Percentiles rank a stretch among this genome's conserved stretches.
Evolutionary conservation across 148 eudicot species (phyloP).

Genomic region (Nyssa sinensis): DNA sequence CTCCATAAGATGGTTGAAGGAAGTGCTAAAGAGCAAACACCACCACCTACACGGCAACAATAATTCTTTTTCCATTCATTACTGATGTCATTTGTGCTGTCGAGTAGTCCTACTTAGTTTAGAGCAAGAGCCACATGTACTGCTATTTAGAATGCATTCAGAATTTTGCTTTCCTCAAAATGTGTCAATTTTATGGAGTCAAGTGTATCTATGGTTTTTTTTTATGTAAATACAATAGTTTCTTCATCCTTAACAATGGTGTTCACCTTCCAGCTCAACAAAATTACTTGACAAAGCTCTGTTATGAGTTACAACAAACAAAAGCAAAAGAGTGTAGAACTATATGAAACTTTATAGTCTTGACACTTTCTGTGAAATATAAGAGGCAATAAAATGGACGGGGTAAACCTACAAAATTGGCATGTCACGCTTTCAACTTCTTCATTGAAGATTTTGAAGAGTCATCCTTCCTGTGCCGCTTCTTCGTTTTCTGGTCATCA

Average conservation of each 20-base stretch:
- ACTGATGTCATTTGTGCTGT: not conserved
- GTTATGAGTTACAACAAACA: not conserved
- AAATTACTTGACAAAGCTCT: not conserved
- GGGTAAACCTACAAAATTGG: conserved; percentile 6
- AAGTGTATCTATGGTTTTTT: conserved; percentile 24
- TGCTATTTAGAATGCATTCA: conserved; percentile 4
- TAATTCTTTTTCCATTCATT: conserved; percentile 1
- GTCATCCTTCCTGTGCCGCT: conserved; percentile 22
- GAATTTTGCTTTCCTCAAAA: conserved; percentile 18
- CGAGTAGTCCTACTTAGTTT: not conserved
- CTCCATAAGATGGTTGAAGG: conserved; percentile 20
- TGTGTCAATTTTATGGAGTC: conserved; percentile 4
- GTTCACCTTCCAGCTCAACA: not conserved
- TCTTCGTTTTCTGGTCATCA: conserved; percentile 23
- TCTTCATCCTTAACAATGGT: conserved; percentile 4
- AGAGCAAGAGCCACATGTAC: conserved; percentile 9
- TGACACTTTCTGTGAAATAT: not conserved
- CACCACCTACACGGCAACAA: conserved; percentile 8
- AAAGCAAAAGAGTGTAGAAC: not conserved
- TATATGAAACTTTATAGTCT: not conserved
- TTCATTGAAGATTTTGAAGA: conserved; percentile 18
- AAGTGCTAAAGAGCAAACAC: not conserved
- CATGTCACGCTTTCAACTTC: conserved; percentile 21
- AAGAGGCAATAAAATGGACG: not conserved
- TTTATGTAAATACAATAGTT: conserved; percentile 30